A percentile compares a stretch with the other conserved stretches of the same genome.
Conservation (phyloP, 2,329 filamentous ascomycete species). For the Lecanicillium sp. region DNA sequence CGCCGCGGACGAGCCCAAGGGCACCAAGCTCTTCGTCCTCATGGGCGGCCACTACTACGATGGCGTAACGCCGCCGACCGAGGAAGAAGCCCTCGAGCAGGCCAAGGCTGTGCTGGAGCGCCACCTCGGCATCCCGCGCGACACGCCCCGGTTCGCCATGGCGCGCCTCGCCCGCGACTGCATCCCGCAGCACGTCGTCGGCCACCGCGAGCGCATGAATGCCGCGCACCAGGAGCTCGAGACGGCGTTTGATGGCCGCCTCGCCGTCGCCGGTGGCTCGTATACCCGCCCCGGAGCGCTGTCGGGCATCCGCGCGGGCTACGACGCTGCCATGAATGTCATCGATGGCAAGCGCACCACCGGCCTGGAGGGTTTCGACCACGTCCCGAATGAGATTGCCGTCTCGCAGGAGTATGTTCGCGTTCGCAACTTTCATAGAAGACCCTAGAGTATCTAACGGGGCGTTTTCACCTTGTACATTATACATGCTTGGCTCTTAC, state of each 20-base stretch:
- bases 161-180: conserved; percentile 58
- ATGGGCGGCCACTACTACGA: conserved; percentile 86
- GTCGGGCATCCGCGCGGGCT: conserved; percentile 42
- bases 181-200: conserved; percentile 85
- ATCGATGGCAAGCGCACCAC: conserved; percentile 16
- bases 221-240: conserved; percentile 47
- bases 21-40: conserved; percentile 90
- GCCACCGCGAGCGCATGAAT: conserved; percentile 59
- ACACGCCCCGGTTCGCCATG: conserved; percentile 51
- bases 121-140: conserved; percentile 61
- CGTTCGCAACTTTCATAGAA: too few relatives aligned
- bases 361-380: conserved; percentile 23
- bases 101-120: conserved; percentile 62
- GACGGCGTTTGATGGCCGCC: conserved; percentile 48
- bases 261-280: conserved; percentile 56
- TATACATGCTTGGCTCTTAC: too few relatives aligned
- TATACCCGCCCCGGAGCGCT: conserved; percentile 46
- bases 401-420: too few relatives aligned
- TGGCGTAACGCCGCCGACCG: conserved; percentile 46
- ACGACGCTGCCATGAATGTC: conserved; percentile 33
- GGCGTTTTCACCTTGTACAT: too few relatives aligned
- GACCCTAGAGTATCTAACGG: too few relatives aligned
- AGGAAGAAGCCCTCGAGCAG: conserved; percentile 60
- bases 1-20: conserved; percentile 44
- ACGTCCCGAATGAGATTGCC: too few relatives aligned